Evolutionary conservation across 257 asterid genomes (phyloP), one percentile per base, ranked within the genome.

Genomic region (Solanum verrucosum): DNA sequence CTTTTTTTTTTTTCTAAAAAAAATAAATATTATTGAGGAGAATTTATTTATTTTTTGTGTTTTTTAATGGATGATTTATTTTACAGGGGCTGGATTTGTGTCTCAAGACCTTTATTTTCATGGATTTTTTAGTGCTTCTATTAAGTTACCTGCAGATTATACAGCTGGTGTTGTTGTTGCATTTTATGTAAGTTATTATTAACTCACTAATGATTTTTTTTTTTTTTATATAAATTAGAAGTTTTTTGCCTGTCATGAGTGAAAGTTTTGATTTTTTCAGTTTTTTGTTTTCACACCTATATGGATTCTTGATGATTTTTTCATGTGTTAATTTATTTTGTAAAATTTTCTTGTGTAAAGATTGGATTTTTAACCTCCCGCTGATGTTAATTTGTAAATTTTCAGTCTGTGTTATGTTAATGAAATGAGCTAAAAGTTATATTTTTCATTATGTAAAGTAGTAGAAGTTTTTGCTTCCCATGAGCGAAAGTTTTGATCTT

Each of bases 101-200:
- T 96, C 98, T 31, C 98, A 96, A 75, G 98, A 96, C 90, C 90
- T 96, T 87, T 96, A 96, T 86, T 93, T 89, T 88, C 98, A 95
- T 91, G 99, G 99, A 52, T 93, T 90, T 85, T 96, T 95, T 87
- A 96, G 98, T 90, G 99, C 98, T 89, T 93, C 99, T 31, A 90
- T 96, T 34, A 96, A 96, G 90, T 96, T 96, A 20, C 99, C 99
- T 88, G 91, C 98, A 25, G 99, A 93, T 93, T 96, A 95, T 87
- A 96, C 98, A 60, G 98, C 99, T 87, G 99, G 99, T 15, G 99
- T 96, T 77, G 99, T 96, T n/a, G 99, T 96, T 84, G 98, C 99
- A 11, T 96, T 96, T 87, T 96, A 96, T 92, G 99, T 96, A 84
- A 94, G 99, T 93, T 42, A n/a, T 21, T 68, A 38, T 29, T 67